Evolutionary conservation across 2,329 filamentous ascomycete genomes (phyloP).

Genomic region (Coniosporium tulheliwenetii): DNA sequence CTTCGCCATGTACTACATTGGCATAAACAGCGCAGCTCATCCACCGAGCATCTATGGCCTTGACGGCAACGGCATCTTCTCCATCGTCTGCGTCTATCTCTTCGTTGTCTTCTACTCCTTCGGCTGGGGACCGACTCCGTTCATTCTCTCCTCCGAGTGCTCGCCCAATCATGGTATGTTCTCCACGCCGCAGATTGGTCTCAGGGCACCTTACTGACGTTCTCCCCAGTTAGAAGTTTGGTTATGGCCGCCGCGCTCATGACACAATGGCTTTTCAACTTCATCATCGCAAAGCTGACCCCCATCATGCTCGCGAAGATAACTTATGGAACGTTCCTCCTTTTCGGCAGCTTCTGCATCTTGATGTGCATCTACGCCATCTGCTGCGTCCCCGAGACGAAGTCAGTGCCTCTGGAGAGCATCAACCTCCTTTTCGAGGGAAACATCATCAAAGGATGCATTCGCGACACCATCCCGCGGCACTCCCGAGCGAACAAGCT

Average conservation of each 20-base stretch:
- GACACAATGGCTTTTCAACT: slow-evolving; percentile 30
- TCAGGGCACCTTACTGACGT: slow-evolving; percentile 4
- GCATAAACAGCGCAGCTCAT: slow-evolving; percentile 18
- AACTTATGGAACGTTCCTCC: slow-evolving; percentile 26
- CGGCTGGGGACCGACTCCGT: slow-evolving; percentile 29
- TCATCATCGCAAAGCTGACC: slow-evolving; percentile 19
- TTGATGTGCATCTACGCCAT: slow-evolving; percentile 25
- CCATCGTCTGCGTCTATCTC: slow-evolving; percentile 36
- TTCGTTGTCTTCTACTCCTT: slow-evolving; percentile 32
- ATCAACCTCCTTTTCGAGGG: slow-evolving; percentile 26
- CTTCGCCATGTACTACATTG: slow-evolving; percentile 20
- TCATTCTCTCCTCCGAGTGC: slow-evolving; percentile 26
- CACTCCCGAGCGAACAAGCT: slow-evolving; percentile 20
- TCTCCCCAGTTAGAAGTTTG: slow-evolving; percentile 20
- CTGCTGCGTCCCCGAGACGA: slow-evolving; percentile 27
- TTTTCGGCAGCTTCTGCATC: slow-evolving; percentile 25
- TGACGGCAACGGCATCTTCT: slow-evolving; percentile 23
- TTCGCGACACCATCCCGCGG: slow-evolving; percentile 21
- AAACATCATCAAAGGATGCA: slow-evolving; percentile 22
- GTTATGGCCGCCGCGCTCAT: slow-evolving; percentile 28
- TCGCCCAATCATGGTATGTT: slow-evolving; percentile 16
- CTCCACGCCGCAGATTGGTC: not conserved
- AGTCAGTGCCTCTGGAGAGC: slow-evolving; percentile 25
- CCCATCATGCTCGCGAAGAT: slow-evolving; percentile 27
- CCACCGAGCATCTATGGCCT: slow-evolving; percentile 10